phyloP scores from a whole-genome alignment of 2,329 filamentous ascomycete species.

The Nannizziopsis barbatae region DNA sequence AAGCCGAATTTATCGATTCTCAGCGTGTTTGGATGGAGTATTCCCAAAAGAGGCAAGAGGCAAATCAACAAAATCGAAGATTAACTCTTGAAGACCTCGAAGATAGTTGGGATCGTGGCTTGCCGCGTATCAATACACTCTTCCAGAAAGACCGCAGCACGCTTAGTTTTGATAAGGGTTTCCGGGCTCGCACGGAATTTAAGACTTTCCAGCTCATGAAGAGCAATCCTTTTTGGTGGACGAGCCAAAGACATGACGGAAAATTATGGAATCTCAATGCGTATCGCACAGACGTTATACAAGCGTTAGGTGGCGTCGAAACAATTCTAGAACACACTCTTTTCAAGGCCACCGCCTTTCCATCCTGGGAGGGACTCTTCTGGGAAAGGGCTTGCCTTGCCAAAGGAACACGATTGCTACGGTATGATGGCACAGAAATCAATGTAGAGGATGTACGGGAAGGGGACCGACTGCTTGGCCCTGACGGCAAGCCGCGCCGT shows the following conservation, averaged over 20 bases:
- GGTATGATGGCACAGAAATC: conserved; percentile 36
- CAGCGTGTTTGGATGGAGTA: conserved; percentile 99
- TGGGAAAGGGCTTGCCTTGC: conserved; percentile 58
- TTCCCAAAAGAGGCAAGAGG: conserved; percentile 92
- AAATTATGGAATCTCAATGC: conserved; percentile 96
- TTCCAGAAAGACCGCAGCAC: conserved; percentile 99
- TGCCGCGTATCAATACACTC: conserved; percentile 94
- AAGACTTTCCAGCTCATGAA: conserved; percentile 99
- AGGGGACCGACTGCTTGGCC: conserved; percentile 41
- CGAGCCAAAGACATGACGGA: conserved; percentile 89
- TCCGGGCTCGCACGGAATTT: conserved; percentile 89
- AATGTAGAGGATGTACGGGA: conserved; percentile 42
- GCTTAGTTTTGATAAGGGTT: conserved; percentile 95
- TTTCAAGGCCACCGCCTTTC: conserved; percentile 94
- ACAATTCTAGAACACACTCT: conserved; percentile 94
- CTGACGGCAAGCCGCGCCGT: conserved; percentile 38
- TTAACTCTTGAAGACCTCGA: conserved; percentile 92
- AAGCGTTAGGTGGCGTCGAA: conserved; percentile 90
- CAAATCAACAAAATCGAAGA: conserved; percentile 91
- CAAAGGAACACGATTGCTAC: conserved; percentile 36
- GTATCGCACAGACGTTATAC: conserved; percentile 93
- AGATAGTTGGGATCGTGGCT: conserved; percentile 94
- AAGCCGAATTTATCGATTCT: conserved; percentile 97
- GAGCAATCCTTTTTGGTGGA: conserved; percentile 99
- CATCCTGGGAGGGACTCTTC: conserved; percentile 92